Evolutionary conservation across 805 yeast species (phyloP).

Genomic region (Zygoascus flipseniorum): DNA sequence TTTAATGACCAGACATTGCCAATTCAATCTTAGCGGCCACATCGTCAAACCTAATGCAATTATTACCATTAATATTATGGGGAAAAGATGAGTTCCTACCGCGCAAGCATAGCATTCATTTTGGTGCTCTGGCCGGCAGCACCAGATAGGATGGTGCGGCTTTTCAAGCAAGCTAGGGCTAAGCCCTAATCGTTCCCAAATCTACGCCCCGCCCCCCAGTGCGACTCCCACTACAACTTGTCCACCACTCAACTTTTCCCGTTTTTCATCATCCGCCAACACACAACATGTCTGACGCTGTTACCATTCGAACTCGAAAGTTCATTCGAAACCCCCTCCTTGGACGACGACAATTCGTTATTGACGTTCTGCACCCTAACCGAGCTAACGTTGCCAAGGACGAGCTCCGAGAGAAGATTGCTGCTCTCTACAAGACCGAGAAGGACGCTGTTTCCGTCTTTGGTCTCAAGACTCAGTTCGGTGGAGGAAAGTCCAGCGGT

Average conservation of each 20-base stretch:
- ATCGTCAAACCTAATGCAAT: too few species aligned
- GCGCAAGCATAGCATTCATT: too few species aligned
- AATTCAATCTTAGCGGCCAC: too few species aligned
- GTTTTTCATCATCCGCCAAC: background rate
- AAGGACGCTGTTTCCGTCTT: slow-evolving; percentile 94
- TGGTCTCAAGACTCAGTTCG: slow-evolving; percentile 99
- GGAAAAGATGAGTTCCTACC: too few species aligned
- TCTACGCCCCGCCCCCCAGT: background rate
- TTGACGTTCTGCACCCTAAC: slow-evolving; percentile 99
- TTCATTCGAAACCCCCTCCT: slow-evolving; percentile 98
- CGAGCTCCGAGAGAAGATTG: slow-evolving; percentile 92
- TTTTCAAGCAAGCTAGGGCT: background rate
- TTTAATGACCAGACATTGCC: too few species aligned
- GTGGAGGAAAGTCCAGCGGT: slow-evolving; percentile 99
- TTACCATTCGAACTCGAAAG: slow-evolving; percentile 99
- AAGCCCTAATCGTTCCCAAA: background rate
- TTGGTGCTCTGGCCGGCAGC: too few species aligned
- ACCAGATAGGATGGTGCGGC: background rate
- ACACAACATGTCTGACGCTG: slow-evolving; percentile 80
- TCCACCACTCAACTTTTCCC: slow-evolving; percentile 4
- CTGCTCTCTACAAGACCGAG: slow-evolving; percentile 82
- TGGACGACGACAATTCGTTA: slow-evolving; percentile 99
- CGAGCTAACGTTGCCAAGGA: slow-evolving; percentile 98
- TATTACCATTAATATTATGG: too few species aligned
- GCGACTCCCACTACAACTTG: background rate